phyloP scores from a whole-genome alignment of 192 early-diverging fungal genomes.

The Coemansia sp. region DNA sequence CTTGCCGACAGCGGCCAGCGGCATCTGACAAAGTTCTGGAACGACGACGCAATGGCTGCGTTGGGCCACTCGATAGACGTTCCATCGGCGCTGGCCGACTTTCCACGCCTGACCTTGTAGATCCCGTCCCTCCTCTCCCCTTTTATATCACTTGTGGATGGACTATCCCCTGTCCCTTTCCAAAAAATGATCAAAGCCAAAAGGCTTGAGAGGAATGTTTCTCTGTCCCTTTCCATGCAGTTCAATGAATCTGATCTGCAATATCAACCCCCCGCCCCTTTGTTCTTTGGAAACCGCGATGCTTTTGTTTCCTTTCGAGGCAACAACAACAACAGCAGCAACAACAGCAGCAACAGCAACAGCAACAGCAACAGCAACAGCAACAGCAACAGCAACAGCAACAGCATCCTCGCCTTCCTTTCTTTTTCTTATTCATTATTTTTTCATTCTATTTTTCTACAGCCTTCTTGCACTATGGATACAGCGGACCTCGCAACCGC shows the following conservation, averaged over 20 bases:
- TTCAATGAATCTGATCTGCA: no score
- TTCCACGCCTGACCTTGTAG: not conserved
- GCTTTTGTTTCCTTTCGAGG: not conserved
- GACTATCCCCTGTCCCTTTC: no score
- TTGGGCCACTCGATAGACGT: conserved; percentile 12
- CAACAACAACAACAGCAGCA: not conserved
- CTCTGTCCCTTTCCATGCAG: no score
- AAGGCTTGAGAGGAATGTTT: no score
- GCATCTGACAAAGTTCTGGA: conserved; percentile 96
- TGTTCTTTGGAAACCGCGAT: not conserved
- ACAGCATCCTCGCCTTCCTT: not conserved
- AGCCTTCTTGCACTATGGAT: not conserved
- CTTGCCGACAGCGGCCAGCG: conserved; percentile 90
- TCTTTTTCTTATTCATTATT: not conserved
- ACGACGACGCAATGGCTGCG: conserved; percentile 31
- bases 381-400: no score
- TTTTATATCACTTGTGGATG: no score
- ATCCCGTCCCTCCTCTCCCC: not conserved
- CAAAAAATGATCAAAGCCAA: conserved; percentile 34
- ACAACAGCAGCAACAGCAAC: no score
- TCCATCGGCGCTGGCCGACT: conserved; percentile 29
- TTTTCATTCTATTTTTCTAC: no score
- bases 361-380: no score
- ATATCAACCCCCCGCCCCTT: not conserved
- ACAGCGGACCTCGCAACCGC: conserved; percentile 9